Base-by-base conservation (phyloP, 108 stramenopile species). In the Fistulifera solaris region DNA sequence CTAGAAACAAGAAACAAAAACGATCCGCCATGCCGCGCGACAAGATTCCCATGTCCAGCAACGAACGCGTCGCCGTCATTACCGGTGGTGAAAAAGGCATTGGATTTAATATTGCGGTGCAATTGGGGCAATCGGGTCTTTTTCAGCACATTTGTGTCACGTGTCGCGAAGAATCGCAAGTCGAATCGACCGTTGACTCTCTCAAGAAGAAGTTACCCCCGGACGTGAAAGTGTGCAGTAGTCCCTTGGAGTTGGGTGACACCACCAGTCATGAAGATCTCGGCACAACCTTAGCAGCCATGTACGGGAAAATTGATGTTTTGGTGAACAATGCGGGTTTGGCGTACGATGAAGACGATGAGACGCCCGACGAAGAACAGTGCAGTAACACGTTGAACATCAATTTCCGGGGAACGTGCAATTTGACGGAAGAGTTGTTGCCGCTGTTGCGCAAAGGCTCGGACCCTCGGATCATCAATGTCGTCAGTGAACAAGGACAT, bases 341-440 rank as follows among this genome's bases (percentile, higher is more conserved):
- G 48, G 76, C 76, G 23, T 76, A 65, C 57, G 80, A 81, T 42
- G 65, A 63, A 6, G 24, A 61, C 31, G 80, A 81, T 66, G 72
- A 78, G 10, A 81, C 80, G 4, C 78, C 85, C n/a, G 76, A 78
- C 43, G 46, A 55, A 23, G 65, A 62, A 19, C 85, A 87, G 50
- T 66, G 72, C 51, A 62, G 58, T 23, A 77, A 74, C n/a, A 87
- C 81, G 16, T 44, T 83, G 17, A 65, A 71, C 26, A 67, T 73
- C 28, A 87, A 87, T 47, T 79, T 76, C 68, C 71, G 70, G 28
- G 80, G 78, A 1, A 78, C 81, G 25, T 75, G 76, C n/a, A 68
- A 70, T 38, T 71, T 87, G 27, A 87, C 79, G 0, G 77, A 82
- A 63, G 26, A 42, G 21, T 52, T 83, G 51, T 22, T 83, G 10